Base-by-base conservation (phyloP, 2,329 filamentous ascomycete genomes). In the Microdochium nivale region DNA sequence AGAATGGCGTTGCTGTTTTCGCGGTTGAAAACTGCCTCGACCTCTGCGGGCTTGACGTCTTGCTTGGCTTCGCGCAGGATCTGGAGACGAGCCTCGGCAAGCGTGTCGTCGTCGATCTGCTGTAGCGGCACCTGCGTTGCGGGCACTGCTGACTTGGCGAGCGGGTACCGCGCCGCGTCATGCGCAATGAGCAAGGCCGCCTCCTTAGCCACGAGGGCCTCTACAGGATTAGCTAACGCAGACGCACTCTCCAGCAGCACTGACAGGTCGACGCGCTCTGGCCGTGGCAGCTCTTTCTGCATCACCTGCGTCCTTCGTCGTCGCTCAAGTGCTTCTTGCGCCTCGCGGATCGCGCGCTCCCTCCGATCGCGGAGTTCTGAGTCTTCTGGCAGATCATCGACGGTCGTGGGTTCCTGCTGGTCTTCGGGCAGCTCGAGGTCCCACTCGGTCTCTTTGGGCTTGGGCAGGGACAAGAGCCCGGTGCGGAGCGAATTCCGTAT, bases 401-500 rank as follows among this genome's bases (percentile, higher is more conserved):
- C 66, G 2, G 65, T 62, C 19, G 66, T 67, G 2, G 71, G 62
- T 59, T 94, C 88, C 55, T 80, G 74, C 56, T 87, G 78, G 56
- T 96, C 90, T 40, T 95, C 90, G 0, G 92, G 92, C 32, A 95
- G 72, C 65, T 96, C 92, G 47, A 97, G 81, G 59, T 97, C 94
- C 86, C 89, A 97, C 58, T 96, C 91, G 0, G 83, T 87, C 63
- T 96, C 90, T 63, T 95, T 96, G 0, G 94, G 94, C 63, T 88
- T 95, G 1, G 94, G 94, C 16, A 99, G 76, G 23, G 88, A 83
- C 3, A 89, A 80, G n/a, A 99, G 79, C 43, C 86, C 81, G 49
- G 80, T 77, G 54, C 82, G 82, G 7, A 99, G 73, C 56, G 86
- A 81, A 54, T 81, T 79, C 44, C 84, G 84, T 58, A 84, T 68